Evolutionary conservation across 345 rosid genomes (phyloP).

Genomic region (Lumnitzera racemosa): DNA sequence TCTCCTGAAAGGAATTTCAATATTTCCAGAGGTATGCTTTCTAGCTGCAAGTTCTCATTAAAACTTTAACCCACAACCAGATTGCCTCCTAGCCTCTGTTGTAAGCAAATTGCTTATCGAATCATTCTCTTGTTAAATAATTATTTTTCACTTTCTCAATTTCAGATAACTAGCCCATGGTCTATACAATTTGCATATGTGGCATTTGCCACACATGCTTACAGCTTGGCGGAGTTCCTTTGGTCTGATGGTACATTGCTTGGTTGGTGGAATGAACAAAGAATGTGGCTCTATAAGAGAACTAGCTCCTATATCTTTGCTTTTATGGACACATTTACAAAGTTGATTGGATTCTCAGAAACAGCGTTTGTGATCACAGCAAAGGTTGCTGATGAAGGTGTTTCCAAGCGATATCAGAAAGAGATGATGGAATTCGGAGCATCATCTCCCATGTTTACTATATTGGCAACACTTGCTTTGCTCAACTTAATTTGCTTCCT

Average conservation of each 20-base stretch:
- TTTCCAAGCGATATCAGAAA: constrained; percentile 30
- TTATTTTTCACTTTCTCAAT: not conserved
- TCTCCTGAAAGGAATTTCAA: constrained; percentile 48
- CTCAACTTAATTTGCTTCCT: constrained; percentile 39
- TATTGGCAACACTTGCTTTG: constrained; percentile 56
- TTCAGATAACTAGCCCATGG: constrained; percentile 57
- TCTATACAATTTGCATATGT: constrained; percentile 49
- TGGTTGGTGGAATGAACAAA: constrained; percentile 76
- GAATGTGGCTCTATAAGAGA: constrained; percentile 71
- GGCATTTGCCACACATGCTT: constrained; percentile 16
- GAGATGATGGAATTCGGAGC: constrained; percentile 75
- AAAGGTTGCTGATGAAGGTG: constrained; percentile 62
- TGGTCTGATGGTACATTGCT: constrained; percentile 46
- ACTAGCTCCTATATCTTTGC: constrained; percentile 64
- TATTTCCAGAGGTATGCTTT: constrained; percentile 57
- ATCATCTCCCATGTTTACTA: constrained; percentile 47
- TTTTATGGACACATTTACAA: constrained; percentile 35
- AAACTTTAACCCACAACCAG: not conserved
- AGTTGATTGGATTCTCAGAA: constrained; percentile 33
- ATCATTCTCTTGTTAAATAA: not conserved
- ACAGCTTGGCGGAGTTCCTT: constrained; percentile 46
- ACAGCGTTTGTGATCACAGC: constrained; percentile 50
- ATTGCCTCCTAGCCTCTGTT: not conserved
- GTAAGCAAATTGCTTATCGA: not conserved
- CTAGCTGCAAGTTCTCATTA: not conserved